Percentiles rank a stretch among this genome's conserved stretches.
These are phyloP conservation scores for Hansenula sp. DNA, from an alignment of 1,139 yeast species.

Conservation along the genomic window DNA sequence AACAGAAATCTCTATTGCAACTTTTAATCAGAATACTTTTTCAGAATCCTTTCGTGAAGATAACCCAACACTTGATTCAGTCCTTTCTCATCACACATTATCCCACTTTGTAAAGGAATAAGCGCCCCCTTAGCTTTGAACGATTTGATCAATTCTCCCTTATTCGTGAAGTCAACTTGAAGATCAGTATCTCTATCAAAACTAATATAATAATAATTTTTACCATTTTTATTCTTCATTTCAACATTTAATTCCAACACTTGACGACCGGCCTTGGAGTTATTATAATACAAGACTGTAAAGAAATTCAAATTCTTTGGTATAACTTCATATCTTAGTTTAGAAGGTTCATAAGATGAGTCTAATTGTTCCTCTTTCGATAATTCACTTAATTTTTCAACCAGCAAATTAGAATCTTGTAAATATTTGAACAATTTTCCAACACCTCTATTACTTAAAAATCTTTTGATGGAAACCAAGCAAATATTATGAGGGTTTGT, in stretches of 20 bases:
- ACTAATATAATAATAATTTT: constrained; percentile 4
- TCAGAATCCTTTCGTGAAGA: constrained; percentile 13
- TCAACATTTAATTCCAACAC: constrained; percentile 13
- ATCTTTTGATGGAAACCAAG: constrained; percentile 17
- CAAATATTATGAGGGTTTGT: constrained; percentile 21
- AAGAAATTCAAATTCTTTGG: constrained; percentile 18
- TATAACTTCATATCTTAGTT: constrained; percentile 15
- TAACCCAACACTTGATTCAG: constrained; percentile 14
- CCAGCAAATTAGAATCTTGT: constrained; percentile 17
- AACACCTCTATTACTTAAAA: constrained; percentile 17
- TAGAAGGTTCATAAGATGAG: constrained; percentile 1
- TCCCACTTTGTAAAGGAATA: constrained; percentile 14
- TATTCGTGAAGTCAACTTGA: constrained; percentile 8
- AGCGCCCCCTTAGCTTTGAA: constrained; percentile 4
- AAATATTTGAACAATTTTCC: constrained; percentile 19
- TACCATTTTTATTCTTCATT: constrained; percentile 8
- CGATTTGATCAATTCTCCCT: constrained; percentile 6
- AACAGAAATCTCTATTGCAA: too few relatives aligned
- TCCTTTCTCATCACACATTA: constrained; percentile 13
- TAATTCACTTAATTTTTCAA: constrained; percentile 12
- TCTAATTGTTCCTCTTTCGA: background rate
- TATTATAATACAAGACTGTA: constrained; percentile 17
- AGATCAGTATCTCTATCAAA: constrained; percentile 5
- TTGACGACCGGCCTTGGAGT: constrained; percentile 4
- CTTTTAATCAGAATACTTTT: background rate